Evolutionary conservation across 768 basidiomycete species (phyloP), one percentile per base, ranked within the genome.

Genomic region (Boletus barrowsii): DNA sequence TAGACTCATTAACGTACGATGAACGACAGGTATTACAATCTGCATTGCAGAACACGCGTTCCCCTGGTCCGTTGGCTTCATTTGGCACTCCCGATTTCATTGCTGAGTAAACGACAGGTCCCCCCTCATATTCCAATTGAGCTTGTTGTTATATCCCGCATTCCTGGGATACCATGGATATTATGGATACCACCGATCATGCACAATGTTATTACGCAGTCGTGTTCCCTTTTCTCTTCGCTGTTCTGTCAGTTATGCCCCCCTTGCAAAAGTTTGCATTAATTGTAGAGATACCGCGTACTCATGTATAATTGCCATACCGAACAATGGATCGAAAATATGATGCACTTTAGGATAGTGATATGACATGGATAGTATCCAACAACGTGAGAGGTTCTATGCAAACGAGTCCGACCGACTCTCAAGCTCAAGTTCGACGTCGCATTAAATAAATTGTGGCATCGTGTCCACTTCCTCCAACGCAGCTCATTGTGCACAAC

Each of bases 1-100:
- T 86, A n/a, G 86, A 90, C 54, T 79, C 78, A 36, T 77, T 95
- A 55, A 80, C 82, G 0, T 80, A 83, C 22, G 92, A 92, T 24
- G 91, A 93, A 60, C 84, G 82, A 68, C 72, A 79, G 11, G 71
- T 78, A 1, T 65, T 94, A 56, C 76, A 86, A 36, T 69, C 72
- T 40, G 81, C 82, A 37, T 78, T 93, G 47, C 86, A 87, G 66
- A 82, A 72, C 61, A 63, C 79, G 8, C 80, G 81, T 42, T 80
- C 83, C 22, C 76, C 82, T 68, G 85, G 87, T 88, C 64, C 45
- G 80, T 76, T 35, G 14, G 14, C 11, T 49, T 57, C 43, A 9
- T 24, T 42, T 49, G 37, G 18, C 10, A 29, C 24, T 10, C 7
- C 9, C 36, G 32, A 24, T 47, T 26, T 26, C 20, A 42, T 56